Conservation (phyloP, 768 basidiomycete genomes). For the Trametes elegans region DNA sequence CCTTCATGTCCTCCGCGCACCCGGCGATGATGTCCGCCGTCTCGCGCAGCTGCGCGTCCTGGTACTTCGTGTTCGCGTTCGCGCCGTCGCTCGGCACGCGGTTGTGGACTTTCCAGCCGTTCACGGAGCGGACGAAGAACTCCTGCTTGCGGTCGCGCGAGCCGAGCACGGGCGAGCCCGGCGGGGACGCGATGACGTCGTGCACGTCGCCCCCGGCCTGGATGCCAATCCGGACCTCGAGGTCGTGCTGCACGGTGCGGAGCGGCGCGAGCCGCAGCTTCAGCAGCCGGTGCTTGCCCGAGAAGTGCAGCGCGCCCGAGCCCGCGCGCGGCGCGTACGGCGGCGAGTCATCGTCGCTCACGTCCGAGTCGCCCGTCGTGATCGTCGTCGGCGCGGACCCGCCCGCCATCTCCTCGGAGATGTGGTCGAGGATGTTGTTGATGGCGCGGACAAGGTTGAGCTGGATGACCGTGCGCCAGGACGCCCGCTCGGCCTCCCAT, state of each 20-base stretch:
- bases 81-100: slow-evolving; percentile 14
- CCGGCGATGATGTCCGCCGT: slow-evolving; percentile 56
- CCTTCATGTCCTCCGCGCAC: slow-evolving; percentile 64
- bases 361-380: slow-evolving; percentile 10
- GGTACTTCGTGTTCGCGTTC: not conserved
- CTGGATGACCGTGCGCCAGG: slow-evolving; percentile 77
- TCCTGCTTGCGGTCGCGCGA: slow-evolving; percentile 20
- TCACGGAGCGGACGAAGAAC: slow-evolving; percentile 31
- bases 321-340: not conserved
- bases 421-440: slow-evolving; percentile 58
- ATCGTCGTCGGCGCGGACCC: slow-evolving; percentile 5
- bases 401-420: slow-evolving; percentile 54
- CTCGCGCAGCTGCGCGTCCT: slow-evolving; percentile 43
- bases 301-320: slow-evolving; percentile 41
- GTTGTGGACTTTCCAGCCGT: slow-evolving; percentile 28
- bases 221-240: slow-evolving; percentile 60
- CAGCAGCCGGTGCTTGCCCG: slow-evolving; percentile 59
- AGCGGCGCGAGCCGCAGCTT: slow-evolving; percentile 59
- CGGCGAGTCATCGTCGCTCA: slow-evolving; percentile 13
- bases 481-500: slow-evolving; percentile 69
- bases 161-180: slow-evolving; percentile 11
- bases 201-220: slow-evolving; percentile 45
- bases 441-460: slow-evolving; percentile 77
- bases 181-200: slow-evolving; percentile 11
- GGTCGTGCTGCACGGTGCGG: slow-evolving; percentile 51